Evolutionary conservation across 345 rosid genomes (phyloP).

Genomic region (Syzygium oleosum): DNA sequence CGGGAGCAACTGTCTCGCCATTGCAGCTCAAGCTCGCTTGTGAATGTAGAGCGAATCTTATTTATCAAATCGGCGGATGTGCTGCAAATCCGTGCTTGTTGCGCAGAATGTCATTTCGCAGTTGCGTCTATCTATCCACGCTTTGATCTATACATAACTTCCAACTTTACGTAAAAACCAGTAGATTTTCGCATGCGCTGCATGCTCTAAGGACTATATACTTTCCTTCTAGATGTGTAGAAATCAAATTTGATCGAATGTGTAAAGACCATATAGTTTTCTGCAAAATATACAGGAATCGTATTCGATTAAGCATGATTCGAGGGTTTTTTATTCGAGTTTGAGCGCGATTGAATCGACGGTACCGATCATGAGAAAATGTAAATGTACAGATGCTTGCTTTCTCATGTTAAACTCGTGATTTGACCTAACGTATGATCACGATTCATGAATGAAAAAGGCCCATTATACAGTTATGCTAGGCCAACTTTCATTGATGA

Average conservation of each 20-base stretch:
- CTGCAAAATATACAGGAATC: too few relatives aligned
- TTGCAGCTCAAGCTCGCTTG: neutral
- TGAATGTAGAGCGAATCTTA: neutral
- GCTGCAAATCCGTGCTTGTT: neutral
- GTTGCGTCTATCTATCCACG: neutral
- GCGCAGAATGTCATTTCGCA: neutral
- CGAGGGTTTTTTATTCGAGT: too few relatives aligned
- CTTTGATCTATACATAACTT: neutral
- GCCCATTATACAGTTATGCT: neutral
- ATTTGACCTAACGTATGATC: neutral
- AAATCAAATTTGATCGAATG: neutral
- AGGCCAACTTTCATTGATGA: neutral
- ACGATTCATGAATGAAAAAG: neutral
- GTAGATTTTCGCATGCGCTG: neutral
- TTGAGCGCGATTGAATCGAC: too few relatives aligned
- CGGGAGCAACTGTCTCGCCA: conserved; percentile 9
- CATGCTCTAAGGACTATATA: neutral
- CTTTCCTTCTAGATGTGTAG: neutral
- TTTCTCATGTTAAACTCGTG: neutral
- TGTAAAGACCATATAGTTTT: too few relatives aligned
- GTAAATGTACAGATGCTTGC: too few relatives aligned
- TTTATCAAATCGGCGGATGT: too few relatives aligned
- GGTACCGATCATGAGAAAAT: too few relatives aligned
- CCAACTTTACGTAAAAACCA: neutral
- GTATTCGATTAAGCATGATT: too few relatives aligned